A percentile compares a stretch with the other conserved stretches of the same genome.
These are phyloP conservation scores for Agapanthus africanus DNA, from an alignment of 106 monocot genomes.

Conservation along the genomic window DNA sequence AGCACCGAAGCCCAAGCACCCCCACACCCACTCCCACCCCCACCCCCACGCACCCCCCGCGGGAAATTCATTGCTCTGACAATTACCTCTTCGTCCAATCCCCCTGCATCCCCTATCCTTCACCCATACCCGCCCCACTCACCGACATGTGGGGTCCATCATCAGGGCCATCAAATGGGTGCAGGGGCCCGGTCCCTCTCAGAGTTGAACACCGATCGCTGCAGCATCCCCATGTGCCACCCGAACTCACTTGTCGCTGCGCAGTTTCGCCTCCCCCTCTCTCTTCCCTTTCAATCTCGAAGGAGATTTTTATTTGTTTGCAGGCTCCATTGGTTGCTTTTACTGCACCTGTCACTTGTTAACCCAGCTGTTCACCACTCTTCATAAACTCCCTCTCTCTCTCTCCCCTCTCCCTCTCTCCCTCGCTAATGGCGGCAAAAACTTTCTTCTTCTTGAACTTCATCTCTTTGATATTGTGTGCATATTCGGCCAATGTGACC, in stretches of 20 bases:
- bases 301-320: neutral
- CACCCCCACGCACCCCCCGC: no score
- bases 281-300: neutral
- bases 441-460: neutral
- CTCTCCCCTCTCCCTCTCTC: neutral
- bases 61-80: no score
- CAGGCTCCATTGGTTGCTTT: no score
- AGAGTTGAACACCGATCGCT: neutral
- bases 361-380: neutral
- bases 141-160: neutral
- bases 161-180: no score
- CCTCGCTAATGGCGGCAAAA: neutral
- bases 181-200: neutral
- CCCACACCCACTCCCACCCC: no score
- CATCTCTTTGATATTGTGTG: neutral
- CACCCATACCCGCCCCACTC: neutral
- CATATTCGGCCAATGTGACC: conserved; percentile 44
- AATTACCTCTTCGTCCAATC: neutral
- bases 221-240: neutral
- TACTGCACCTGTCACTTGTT: no score
- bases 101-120: neutral
- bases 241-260: no score
- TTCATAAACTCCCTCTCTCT: neutral
- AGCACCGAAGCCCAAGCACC: no score
- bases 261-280: no score